Evolutionary conservation across 108 stramenopile species (phyloP), one percentile per base, ranked within the genome.

Genomic region (Pseudonitzschia multiseries): DNA sequence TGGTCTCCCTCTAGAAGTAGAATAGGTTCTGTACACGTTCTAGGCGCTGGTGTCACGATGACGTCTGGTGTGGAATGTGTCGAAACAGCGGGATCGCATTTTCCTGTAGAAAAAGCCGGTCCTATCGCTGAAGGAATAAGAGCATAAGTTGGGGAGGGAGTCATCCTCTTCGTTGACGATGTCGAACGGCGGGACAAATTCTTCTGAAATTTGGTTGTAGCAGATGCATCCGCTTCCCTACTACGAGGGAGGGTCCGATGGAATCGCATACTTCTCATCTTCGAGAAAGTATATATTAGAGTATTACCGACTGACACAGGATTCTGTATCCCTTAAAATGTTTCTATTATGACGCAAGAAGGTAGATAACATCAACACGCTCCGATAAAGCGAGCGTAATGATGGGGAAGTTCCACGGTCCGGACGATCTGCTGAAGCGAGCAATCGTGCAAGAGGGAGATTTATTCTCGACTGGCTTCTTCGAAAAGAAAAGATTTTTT

Each of bases 1-100:
- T 83, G 59, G 71, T 89, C 88, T 0, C 86, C 85, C 65, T 80
- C 80, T 18, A 89, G 65, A 15, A 89, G 50, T 8, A 89, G 70
- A 28, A 65, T 65, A 18, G 69, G 51, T 32, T 69, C 51, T 32
- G 6, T 26, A 10, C 6, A 21, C n/a, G 42, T 20, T 43, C 5
- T 32, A 65, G 64, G 64, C 33, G 64, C 17, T 44, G 64, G 64
- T 44, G 36, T 41, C 8, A 15, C 14, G 14, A 54, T 54, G 4
- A 59, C 57, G 14, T 59, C 57, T 59, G 26, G 24, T 27, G 24
- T 59, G 29, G 57, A 27, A 26, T 59, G 27, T n/a, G 26, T 3
- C 36, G 6, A 36, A 36, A 2, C 36, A 36, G 36, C 6, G 36
- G 36, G 2, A 5, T 36, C 36, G 36, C 6, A 36, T 36, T 36